Percentiles rank a stretch among this genome's conserved stretches.
phyloP scores from a whole-genome alignment of 306 rosid species.

The Macrotyloma uniflorum region DNA sequence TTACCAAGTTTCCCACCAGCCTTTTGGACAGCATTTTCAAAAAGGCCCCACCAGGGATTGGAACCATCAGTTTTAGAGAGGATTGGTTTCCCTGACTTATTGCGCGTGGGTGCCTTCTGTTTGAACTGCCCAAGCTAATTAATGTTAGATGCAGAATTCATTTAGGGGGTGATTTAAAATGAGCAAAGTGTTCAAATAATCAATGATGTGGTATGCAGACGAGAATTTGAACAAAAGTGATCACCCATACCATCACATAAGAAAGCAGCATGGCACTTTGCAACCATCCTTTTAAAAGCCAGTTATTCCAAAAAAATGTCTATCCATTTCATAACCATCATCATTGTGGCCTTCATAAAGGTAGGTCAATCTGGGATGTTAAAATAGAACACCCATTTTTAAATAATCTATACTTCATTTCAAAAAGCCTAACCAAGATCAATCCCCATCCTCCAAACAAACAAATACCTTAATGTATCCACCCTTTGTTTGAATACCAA shows the following conservation, averaged over 20 bases:
- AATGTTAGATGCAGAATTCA: constrained; percentile 35
- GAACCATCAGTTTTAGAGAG: constrained; percentile 73
- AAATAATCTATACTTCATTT: neutral
- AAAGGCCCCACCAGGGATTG: constrained; percentile 88
- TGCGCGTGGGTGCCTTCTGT: constrained; percentile 56
- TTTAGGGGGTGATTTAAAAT: neutral
- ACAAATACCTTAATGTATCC: neutral
- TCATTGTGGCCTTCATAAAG: neutral
- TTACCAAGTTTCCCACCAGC: constrained; percentile 85
- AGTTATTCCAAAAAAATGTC: constrained; percentile 1
- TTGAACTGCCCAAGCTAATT: constrained; percentile 70
- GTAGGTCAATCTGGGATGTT: neutral
- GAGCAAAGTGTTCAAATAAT: neutral
- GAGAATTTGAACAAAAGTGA: neutral
- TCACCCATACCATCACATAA: neutral
- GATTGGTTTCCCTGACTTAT: constrained; percentile 62
- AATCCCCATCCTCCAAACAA: neutral
- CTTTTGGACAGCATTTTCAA: constrained; percentile 71
- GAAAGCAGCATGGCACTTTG: constrained; percentile 16
- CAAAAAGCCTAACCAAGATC: neutral
- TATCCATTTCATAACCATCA: neutral
- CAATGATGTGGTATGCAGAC: neutral
- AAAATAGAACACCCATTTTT: neutral
- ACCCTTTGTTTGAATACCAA: neutral
- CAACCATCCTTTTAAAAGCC: constrained; percentile 1